A percentile compares a stretch with the other conserved stretches of the same genome.
phyloP scores from a whole-genome alignment of 2,329 filamentous ascomycete genomes.

The Ramularia collo-cygni region DNA sequence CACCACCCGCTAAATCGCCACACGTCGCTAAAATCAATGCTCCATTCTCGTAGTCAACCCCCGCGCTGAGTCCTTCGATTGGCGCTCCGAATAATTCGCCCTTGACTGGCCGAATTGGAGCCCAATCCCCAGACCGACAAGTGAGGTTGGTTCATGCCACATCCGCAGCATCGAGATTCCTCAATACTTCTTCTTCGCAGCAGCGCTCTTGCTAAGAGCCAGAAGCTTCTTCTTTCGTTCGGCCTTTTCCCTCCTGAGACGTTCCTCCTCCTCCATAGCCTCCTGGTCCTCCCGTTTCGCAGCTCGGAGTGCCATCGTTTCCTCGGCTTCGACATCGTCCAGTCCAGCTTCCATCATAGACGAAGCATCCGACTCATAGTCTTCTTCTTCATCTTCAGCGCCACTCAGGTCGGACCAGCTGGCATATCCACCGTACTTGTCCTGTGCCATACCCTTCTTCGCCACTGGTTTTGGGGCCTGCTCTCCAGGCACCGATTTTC shows the following conservation, averaged over 20 bases:
- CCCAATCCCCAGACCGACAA: no score
- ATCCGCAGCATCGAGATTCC: no score
- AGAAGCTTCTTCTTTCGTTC: constrained; percentile 39
- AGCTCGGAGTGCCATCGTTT: constrained; percentile 53
- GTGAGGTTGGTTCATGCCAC: no score
- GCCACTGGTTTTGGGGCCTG: constrained; percentile 31
- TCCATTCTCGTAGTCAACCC: no score
- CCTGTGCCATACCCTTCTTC: constrained; percentile 29
- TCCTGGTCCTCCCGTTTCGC: constrained; percentile 63
- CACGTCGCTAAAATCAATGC: no score
- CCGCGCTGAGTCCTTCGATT: no score
- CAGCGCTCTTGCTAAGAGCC: constrained; percentile 28
- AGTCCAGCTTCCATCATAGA: constrained; percentile 63
- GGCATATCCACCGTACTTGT: constrained; percentile 34
- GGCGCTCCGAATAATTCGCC: no score
- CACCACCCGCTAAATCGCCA: no score
- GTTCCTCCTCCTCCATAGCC: constrained; percentile 56
- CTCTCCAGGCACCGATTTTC: constrained; percentile 31
- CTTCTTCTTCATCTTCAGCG: constrained; percentile 53
- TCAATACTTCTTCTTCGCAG: constrained; percentile 26
- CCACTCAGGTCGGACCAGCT: constrained; percentile 33
- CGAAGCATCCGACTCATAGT: constrained; percentile 63
- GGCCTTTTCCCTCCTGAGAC: constrained; percentile 57
- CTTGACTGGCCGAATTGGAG: no score
- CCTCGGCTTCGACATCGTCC: constrained; percentile 67